phyloP scores from a whole-genome alignment of 2,329 filamentous ascomycete species.

The Pseudogymnoascus sp. region DNA sequence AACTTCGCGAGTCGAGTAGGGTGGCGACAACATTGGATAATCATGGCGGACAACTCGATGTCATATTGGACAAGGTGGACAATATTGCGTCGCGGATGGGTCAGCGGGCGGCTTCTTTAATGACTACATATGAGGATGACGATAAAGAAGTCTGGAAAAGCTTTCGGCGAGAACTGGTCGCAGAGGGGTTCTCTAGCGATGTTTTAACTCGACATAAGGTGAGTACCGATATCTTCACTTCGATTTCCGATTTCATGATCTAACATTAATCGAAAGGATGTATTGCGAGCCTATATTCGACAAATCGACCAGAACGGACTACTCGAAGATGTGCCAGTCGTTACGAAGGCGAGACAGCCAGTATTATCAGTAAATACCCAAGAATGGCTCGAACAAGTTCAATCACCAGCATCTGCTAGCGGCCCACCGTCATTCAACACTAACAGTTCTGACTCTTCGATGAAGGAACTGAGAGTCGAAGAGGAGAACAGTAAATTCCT shows the following conservation, averaged over 20 bases:
- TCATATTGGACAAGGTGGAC: constrained; percentile 54
- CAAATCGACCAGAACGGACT: constrained; percentile 49
- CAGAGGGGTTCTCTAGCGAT: constrained; percentile 49
- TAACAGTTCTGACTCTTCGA: constrained; percentile 13
- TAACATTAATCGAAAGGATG: constrained; percentile 37
- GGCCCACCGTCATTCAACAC: constrained; percentile 19
- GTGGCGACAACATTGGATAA: constrained; percentile 24
- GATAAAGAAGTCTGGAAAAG: constrained; percentile 49
- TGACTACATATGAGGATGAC: constrained; percentile 31
- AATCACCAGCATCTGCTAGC: constrained; percentile 12
- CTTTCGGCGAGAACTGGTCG: constrained; percentile 49
- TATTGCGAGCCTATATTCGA: constrained; percentile 52
- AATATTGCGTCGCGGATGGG: constrained; percentile 45
- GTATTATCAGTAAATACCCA: constrained; percentile 19
- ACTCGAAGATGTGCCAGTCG: constrained; percentile 37
- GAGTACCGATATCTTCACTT: constrained; percentile 17
- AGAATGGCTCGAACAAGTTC: constrained; percentile 20
- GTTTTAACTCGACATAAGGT: constrained; percentile 52
- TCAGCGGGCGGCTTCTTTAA: constrained; percentile 31
- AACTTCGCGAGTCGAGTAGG: constrained; percentile 41
- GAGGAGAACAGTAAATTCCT: constrained; percentile 28
- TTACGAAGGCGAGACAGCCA: constrained; percentile 25
- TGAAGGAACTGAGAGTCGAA: constrained; percentile 21
- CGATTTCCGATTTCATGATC: constrained; percentile 11
- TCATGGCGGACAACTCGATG: constrained; percentile 36